A percentile compares a stretch with the other conserved stretches of the same genome.
phyloP scores from a whole-genome alignment of 257 asterid species.

The Osmanthus fragrans region DNA sequence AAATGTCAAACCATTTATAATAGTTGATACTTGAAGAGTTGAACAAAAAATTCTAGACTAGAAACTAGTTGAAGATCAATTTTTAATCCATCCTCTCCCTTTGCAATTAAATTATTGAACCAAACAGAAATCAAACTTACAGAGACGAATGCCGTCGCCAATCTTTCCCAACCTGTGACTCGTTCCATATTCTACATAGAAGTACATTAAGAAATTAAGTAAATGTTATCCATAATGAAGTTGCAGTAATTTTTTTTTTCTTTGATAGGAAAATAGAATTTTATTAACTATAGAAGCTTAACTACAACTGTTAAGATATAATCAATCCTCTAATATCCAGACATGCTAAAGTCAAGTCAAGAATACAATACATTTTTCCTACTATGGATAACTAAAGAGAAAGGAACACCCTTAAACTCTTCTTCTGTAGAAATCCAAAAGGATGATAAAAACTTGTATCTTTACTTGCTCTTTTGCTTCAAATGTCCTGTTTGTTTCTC shows the following conservation, averaged over 20 bases:
- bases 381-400: neutral
- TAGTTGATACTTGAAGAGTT: slow-evolving; percentile 13
- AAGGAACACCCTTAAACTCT: neutral
- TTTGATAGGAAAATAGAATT: neutral
- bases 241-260: neutral
- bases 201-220: slow-evolving; percentile 16
- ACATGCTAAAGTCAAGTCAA: neutral
- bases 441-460: neutral
- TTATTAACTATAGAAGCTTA: neutral
- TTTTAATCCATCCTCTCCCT: neutral
- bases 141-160: slow-evolving; percentile 87
- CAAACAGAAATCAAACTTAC: slow-evolving; percentile 49
- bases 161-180: slow-evolving; percentile 73
- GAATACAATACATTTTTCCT: neutral
- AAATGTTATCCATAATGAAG: slow-evolving; percentile 5
- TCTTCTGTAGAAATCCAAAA: neutral
- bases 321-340: neutral
- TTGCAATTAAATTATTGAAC: neutral
- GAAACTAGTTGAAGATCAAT: slow-evolving; percentile 6
- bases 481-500: neutral
- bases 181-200: slow-evolving; percentile 75
- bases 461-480: neutral
- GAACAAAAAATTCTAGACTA: slow-evolving; percentile 2
- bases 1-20: slow-evolving; percentile 10
- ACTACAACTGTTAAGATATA: neutral